These are phyloP conservation scores for Ananas comosus DNA, from an alignment of 176 grass and related monocot species.

Conservation along the genomic window DNA sequence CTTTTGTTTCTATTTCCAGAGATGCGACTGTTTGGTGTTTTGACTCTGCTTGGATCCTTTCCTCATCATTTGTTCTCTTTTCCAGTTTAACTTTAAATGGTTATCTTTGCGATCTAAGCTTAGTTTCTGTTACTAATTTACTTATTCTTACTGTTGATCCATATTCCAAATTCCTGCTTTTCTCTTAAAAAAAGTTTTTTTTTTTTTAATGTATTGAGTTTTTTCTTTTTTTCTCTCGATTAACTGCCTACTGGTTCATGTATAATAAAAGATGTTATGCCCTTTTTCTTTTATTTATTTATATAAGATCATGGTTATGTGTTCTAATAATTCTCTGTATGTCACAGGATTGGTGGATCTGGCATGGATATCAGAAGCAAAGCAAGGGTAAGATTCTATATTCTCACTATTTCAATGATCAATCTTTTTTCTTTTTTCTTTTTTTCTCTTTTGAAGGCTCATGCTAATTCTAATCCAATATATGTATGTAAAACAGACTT, in stretches of 20 bases:
- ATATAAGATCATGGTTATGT: neutral
- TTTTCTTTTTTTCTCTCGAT: neutral
- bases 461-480: conserved; percentile 5
- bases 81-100: too few relatives aligned
- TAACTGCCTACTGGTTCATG: neutral
- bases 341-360: conserved; percentile 94
- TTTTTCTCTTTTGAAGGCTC: conserved; percentile 1
- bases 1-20: neutral
- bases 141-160: too few relatives aligned
- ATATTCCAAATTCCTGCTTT: too few relatives aligned
- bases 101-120: too few relatives aligned
- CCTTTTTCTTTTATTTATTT: neutral
- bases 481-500: conserved; percentile 45
- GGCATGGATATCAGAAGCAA: conserved; percentile 98
- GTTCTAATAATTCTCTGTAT: neutral
- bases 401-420: neutral
- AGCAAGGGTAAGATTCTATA: conserved; percentile 55
- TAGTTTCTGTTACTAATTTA: too few relatives aligned
- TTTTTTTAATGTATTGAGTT: neutral
- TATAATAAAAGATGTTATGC: neutral
- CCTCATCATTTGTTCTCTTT: conserved; percentile 2
- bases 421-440: neutral
- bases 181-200: neutral
- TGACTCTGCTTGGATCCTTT: conserved; percentile 2
- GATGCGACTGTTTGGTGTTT: neutral